phyloP scores from a whole-genome alignment of 805 yeast species.

The Spathaspora hagerdaliae region DNA sequence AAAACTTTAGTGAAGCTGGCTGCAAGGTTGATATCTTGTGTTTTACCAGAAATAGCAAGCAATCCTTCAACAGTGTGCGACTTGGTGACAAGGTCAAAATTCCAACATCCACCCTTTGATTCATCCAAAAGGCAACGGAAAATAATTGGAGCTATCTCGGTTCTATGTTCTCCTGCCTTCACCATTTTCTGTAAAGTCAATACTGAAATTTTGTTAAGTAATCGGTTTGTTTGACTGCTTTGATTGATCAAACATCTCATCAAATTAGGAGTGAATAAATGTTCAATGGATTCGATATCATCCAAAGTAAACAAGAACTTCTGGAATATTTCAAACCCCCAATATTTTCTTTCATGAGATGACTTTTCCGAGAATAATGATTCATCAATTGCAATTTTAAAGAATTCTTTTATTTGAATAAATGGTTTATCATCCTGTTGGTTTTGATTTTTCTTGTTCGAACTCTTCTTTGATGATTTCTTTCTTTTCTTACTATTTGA shows the following conservation, averaged over 20 bases:
- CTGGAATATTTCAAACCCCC: constrained; percentile 76
- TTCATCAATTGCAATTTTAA: constrained; percentile 79
- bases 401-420: constrained; percentile 54
- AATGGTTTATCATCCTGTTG: constrained; percentile 18
- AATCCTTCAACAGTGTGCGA: constrained; percentile 55
- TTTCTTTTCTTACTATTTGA: constrained; percentile 35
- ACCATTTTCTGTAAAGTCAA: constrained; percentile 44
- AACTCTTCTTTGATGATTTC: constrained; percentile 20
- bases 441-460: constrained; percentile 14
- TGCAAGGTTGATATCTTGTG: constrained; percentile 11
- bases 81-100: constrained; percentile 75
- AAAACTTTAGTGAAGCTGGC: constrained; percentile 16
- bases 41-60: constrained; percentile 15
- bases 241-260: constrained; percentile 75
- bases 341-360: constrained; percentile 79
- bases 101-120: constrained; percentile 49
- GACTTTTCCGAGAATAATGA: constrained; percentile 70
- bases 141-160: constrained; percentile 34
- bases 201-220: constrained; percentile 64
- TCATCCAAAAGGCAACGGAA: constrained; percentile 24
- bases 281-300: constrained; percentile 13
- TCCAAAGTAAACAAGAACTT: constrained; percentile 33
- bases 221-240: constrained; percentile 58
- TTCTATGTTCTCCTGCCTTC: constrained; percentile 30
- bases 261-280: constrained; percentile 59